Conservation (phyloP, 345 rosid genomes). For the Aurinia saxatilis region DNA sequence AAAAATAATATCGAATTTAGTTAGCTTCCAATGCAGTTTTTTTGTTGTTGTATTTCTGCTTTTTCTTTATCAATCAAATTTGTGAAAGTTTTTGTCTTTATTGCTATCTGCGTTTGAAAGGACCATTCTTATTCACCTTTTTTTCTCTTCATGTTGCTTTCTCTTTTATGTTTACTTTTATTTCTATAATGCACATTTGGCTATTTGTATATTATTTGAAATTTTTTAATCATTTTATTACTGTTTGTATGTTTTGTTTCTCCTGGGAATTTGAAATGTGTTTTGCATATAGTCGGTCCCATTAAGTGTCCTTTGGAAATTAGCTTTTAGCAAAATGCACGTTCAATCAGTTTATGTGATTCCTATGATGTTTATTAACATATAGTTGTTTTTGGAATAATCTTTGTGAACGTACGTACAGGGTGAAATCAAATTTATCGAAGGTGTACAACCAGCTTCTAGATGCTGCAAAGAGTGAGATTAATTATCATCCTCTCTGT, state of each 20-base stretch:
- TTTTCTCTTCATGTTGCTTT: slow-evolving; percentile 14
- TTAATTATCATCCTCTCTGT: not conserved
- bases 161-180: not conserved
- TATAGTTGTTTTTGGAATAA: not conserved
- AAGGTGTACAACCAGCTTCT: slow-evolving; percentile 63
- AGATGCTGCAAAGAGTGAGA: slow-evolving; percentile 86
- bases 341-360: not conserved
- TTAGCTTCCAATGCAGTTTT: slow-evolving; percentile 7
- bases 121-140: slow-evolving; percentile 12
- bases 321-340: not conserved
- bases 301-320: not conserved
- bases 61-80: slow-evolving; percentile 9
- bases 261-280: not conserved
- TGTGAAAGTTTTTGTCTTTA: slow-evolving; percentile 27
- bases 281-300: not conserved
- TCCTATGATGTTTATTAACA: too few species aligned
- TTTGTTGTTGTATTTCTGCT: not conserved
- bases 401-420: slow-evolving; percentile 28
- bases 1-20: not conserved
- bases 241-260: slow-evolving; percentile 3
- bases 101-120: slow-evolving; percentile 20
- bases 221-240: not conserved
- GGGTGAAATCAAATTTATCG: slow-evolving; percentile 62
- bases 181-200: not conserved
- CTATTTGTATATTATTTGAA: not conserved